Base-by-base conservation (phyloP, 176 grass and related monocot species). In the Aegilops longissima region DNA sequence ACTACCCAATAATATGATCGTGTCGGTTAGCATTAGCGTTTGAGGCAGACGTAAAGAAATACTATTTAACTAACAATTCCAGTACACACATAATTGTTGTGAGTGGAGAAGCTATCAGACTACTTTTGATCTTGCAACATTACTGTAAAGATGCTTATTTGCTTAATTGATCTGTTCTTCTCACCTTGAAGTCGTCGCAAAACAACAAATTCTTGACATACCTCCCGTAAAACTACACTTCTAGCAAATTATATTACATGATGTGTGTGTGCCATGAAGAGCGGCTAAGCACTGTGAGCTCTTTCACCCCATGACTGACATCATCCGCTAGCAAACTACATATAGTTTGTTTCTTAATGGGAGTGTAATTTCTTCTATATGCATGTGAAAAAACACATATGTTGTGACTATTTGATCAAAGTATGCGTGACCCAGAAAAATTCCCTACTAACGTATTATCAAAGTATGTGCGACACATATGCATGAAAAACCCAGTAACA, bases 71-170 rank as follows among this genome's bases (percentile, higher is more conserved):
- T 49, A 65, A 12, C 30, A 51, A 39, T 17, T 49, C 51, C 14
- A 31, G 73, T 51, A 52, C 52, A 12, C 39, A 51, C 25, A 35
- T 59, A n/a, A 64, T 64, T 88, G 45, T 62, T 84, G 39, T 65
- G 40, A 80, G 40, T 84, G 75, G 81, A 25, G 30, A 71, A 38
- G 56, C 12, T 78, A 79, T 79, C 39, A 40, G 9, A 6, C 36
- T 10, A 69, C 51, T 88, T 84, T 84, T 39, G 40, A 73, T 79
- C 56, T 70, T 69, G 9, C 36, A 52, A 29, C 27, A 16, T 70
- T 73, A 27, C 30, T 80, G 14, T 33, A 11, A 62, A 73, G 71
- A 20, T 65, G 52, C 6, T 5, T 14, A 6, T 36, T 3, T 8
- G 16, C 17, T 34, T 59, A 52, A 17, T 4, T 52, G 42, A 51